These are phyloP conservation scores for Taphrina deformans DNA, from an alignment of 1,139 yeast species.

Conservation along the genomic window DNA sequence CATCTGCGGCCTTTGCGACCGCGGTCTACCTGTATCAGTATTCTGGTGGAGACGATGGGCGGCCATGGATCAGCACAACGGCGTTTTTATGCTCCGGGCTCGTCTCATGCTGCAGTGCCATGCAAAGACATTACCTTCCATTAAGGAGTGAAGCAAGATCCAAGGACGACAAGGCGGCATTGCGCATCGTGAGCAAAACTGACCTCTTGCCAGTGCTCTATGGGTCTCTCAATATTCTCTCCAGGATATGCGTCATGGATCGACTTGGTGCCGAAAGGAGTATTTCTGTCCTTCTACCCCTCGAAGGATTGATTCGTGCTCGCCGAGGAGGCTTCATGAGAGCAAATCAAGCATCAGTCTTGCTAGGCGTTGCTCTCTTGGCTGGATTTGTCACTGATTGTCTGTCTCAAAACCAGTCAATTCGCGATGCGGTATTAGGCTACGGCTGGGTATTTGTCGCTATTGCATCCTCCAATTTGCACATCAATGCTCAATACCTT, in stretches of 20 bases:
- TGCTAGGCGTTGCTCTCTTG: background rate
- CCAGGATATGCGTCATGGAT: slow-evolving; percentile 1
- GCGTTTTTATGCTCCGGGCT: slow-evolving; percentile 3
- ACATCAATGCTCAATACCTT: background rate
- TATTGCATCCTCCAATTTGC: background rate
- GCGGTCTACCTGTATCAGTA: background rate
- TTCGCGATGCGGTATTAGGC: background rate
- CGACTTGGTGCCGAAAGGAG: slow-evolving; percentile 4
- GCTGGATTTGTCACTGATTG: background rate
- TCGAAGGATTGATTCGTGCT: slow-evolving; percentile 1
- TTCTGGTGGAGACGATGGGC: background rate
- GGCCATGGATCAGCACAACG: background rate
- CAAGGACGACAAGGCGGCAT: background rate
- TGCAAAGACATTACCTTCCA: background rate
- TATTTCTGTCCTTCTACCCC: slow-evolving; percentile 3
- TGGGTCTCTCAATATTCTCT: background rate
- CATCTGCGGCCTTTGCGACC: slow-evolving; percentile 2
- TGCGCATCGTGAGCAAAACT: background rate
- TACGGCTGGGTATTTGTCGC: background rate
- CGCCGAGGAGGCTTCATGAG: slow-evolving; percentile 2
- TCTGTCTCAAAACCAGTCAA: background rate
- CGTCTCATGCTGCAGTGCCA: background rate
- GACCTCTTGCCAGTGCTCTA: background rate
- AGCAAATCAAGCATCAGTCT: background rate
- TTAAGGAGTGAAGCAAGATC: background rate